Evolutionary conservation across 2,329 filamentous ascomycete species (phyloP).

Genomic region (Elsinoe necatrix): DNA sequence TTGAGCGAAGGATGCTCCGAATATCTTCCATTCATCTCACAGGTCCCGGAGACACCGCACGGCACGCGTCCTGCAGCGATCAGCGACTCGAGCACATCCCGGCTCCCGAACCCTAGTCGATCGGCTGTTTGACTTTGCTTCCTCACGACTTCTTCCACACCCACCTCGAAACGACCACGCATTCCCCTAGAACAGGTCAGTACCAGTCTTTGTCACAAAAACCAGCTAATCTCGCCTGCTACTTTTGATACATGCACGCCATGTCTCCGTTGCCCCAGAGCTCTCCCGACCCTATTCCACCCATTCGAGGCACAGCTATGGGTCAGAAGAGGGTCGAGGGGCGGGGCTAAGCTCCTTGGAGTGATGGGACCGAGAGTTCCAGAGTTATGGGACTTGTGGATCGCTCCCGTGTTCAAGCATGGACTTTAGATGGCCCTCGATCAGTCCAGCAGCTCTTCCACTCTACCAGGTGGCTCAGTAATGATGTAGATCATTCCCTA

Average conservation of each 20-base stretch:
- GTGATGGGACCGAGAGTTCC: slow-evolving; percentile 9
- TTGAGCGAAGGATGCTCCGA: background rate
- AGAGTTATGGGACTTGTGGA: slow-evolving; percentile 10
- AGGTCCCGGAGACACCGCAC: background rate
- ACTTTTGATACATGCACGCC: background rate
- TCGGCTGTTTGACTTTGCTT: slow-evolving; percentile 11
- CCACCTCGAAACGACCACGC: background rate
- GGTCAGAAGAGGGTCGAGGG: background rate
- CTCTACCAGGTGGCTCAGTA: background rate
- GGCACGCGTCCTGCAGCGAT: slow-evolving; percentile 1
- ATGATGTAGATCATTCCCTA: slow-evolving; percentile 8
- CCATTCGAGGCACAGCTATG: background rate
- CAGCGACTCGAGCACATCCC: slow-evolving; percentile 11
- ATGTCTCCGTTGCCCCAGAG: background rate
- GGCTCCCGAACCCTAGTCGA: slow-evolving; percentile 10
- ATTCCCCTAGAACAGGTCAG: background rate
- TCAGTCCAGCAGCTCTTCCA: background rate
- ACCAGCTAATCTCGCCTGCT: background rate
- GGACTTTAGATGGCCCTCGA: background rate
- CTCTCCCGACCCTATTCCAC: background rate
- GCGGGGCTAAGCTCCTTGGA: slow-evolving; percentile 8
- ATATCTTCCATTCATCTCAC: background rate
- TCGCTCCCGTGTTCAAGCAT: background rate
- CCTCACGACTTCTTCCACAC: background rate
- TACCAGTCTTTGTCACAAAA: background rate